Evolutionary conservation across 176 grass and related monocot species (phyloP).

Genomic region (Oryza rufipogon): DNA sequence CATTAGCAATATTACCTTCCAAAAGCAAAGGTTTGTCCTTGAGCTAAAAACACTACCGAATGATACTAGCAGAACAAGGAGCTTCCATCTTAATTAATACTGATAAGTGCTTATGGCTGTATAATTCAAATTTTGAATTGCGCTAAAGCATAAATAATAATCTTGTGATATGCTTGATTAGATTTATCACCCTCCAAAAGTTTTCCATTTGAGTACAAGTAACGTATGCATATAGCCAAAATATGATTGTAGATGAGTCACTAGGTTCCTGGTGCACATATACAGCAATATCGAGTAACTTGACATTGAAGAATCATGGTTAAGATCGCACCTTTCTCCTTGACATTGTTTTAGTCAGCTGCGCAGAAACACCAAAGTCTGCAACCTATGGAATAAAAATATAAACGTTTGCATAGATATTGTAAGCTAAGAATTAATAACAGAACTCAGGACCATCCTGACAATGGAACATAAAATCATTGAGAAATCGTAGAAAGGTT

Average conservation of each 20-base stretch:
- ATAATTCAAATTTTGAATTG: neutral
- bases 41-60: conserved; percentile 26
- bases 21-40: neutral
- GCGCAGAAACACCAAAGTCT: conserved; percentile 97
- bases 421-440: conserved; percentile 3
- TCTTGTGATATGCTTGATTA: neutral
- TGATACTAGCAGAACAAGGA: conserved; percentile 7
- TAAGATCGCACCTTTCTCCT: conserved; percentile 87
- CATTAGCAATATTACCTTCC: conserved; percentile 9
- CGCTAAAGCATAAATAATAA: neutral
- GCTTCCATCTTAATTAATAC: conserved; percentile 5
- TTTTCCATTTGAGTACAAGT: conserved; percentile 33
- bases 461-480: conserved; percentile 25
- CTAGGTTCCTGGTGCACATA: conserved; percentile 18
- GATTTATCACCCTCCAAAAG: conserved; percentile 7
- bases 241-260: neutral
- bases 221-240: conserved; percentile 17
- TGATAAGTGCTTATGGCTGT: neutral
- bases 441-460: conserved; percentile 16
- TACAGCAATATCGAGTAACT: conserved; percentile 17
- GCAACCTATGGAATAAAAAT: conserved; percentile 69
- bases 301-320: conserved; percentile 5
- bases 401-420: conserved; percentile 25
- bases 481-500: conserved; percentile 8
- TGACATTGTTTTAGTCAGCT: conserved; percentile 99